These are phyloP conservation scores for Desmodesmus armatus DNA, from an alignment of 139 green algal genomes.

Conservation along the genomic window DNA sequence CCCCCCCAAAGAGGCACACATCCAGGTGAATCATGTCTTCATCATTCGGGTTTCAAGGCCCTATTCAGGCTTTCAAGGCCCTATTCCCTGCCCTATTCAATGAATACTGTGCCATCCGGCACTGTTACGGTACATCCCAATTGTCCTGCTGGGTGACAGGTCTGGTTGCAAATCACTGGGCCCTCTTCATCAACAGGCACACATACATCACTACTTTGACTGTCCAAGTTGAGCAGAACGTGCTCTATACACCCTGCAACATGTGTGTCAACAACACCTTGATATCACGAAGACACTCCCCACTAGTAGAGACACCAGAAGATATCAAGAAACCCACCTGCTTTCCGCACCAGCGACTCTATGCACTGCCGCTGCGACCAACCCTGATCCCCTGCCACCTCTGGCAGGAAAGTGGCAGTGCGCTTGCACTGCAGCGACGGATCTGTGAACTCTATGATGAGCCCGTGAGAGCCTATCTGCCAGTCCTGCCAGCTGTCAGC, in stretches of 20 bases:
- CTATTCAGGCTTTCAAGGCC: too few species aligned
- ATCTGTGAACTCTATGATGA: constrained; percentile 82
- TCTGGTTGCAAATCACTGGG: background rate
- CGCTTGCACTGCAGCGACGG: constrained; percentile 55
- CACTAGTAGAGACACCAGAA: background rate
- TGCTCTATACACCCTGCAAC: background rate
- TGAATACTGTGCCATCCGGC: too few species aligned
- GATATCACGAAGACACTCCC: background rate
- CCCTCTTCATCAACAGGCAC: background rate
- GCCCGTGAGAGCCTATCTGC: constrained; percentile 67
- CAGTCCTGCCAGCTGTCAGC: constrained; percentile 77
- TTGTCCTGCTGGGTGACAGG: background rate
- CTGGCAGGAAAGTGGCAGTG: constrained; percentile 86
- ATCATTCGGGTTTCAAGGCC: too few species aligned
- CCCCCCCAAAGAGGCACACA: background rate
- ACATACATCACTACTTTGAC: background rate
- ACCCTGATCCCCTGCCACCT: constrained; percentile 77
- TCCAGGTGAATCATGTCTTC: too few species aligned
- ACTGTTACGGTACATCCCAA: too few species aligned
- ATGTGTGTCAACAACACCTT: background rate
- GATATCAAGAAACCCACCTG: constrained; percentile 31
- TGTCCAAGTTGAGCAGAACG: background rate
- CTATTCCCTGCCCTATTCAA: too few species aligned
- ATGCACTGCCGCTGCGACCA: constrained; percentile 71
- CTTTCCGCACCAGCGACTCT: constrained; percentile 77